These are phyloP conservation scores for Sonneratia alba DNA, from an alignment of 345 rosid genomes.

Conservation along the genomic window DNA sequence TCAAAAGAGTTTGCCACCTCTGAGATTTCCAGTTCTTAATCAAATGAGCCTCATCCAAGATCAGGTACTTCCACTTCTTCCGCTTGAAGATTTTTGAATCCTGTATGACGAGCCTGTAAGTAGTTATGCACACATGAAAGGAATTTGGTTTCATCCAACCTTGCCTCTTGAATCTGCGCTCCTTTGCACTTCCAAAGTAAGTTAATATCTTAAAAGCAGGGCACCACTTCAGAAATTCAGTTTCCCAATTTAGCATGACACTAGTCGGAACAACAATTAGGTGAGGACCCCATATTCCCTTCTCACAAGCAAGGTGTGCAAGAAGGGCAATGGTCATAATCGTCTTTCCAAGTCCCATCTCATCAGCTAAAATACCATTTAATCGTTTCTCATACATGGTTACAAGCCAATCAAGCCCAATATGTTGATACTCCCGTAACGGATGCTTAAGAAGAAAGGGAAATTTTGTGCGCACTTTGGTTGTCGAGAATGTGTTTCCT, in stretches of 20 bases:
- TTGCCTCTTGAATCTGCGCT: conserved; percentile 92
- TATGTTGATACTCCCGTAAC: conserved; percentile 97
- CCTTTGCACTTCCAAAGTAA: conserved; percentile 98
- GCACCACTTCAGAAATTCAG: conserved; percentile 99
- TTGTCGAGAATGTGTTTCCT: conserved; percentile 90
- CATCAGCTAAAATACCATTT: conserved; percentile 98
- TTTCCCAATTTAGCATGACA: conserved; percentile 99
- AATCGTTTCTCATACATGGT: conserved; percentile 97
- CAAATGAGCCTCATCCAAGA: conserved; percentile 99
- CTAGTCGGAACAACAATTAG: conserved; percentile 99
- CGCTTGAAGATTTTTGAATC: conserved; percentile 96
- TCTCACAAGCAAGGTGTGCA: conserved; percentile 96
- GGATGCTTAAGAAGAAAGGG: conserved; percentile 97
- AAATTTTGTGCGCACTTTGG: conserved; percentile 88
- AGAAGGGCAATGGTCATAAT: conserved; percentile 99
- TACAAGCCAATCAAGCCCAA: conserved; percentile 99
- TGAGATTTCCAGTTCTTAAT: conserved; percentile 99
- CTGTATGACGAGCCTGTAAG: conserved; percentile 93
- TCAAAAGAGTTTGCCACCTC: conserved; percentile 98
- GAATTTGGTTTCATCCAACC: conserved; percentile 98
- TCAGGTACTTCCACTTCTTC: conserved; percentile 99
- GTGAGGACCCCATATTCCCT: conserved; percentile 99
- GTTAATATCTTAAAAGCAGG: conserved; percentile 99
- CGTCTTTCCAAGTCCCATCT: conserved; percentile 99
- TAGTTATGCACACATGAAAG: conserved; percentile 95